phyloP scores from a whole-genome alignment of 768 basidiomycete genomes.

The Collybia nuda region DNA sequence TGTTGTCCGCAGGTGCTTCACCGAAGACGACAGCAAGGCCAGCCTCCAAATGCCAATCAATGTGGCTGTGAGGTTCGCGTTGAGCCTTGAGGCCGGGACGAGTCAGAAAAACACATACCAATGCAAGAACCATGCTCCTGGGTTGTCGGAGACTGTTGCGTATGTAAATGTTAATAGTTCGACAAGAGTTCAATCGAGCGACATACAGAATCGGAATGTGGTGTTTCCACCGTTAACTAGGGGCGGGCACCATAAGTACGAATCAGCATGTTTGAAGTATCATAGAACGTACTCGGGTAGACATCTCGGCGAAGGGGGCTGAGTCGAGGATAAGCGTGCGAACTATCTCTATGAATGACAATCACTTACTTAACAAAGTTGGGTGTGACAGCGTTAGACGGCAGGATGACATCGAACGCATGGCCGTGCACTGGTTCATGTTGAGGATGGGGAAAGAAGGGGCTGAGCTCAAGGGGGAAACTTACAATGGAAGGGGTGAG shows the following conservation, averaged over 20 bases:
- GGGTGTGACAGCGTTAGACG: conserved; percentile 17
- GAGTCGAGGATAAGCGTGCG: neutral
- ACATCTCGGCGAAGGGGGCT: conserved; percentile 25
- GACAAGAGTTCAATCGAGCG: neutral
- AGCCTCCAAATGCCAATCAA: conserved; percentile 36
- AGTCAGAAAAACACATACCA: conserved; percentile 20
- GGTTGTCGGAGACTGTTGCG: conserved; percentile 41
- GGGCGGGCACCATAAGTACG: neutral
- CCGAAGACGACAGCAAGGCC: conserved; percentile 34
- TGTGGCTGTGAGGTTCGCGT: conserved; percentile 20
- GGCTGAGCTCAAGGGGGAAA: neutral
- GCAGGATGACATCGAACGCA: conserved; percentile 26
- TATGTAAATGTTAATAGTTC: neutral
- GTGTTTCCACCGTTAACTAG: conserved; percentile 33
- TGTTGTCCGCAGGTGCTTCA: conserved; percentile 25
- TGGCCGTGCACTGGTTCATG: conserved; percentile 26
- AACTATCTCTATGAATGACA: neutral
- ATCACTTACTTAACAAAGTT: conserved; percentile 26
- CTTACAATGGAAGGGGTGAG: conserved; percentile 32
- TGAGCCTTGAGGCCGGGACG: neutral
- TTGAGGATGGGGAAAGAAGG: neutral
- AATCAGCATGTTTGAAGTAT: no score
- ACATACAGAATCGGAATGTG: conserved; percentile 34
- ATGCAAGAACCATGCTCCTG: conserved; percentile 59
- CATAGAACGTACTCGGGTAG: conserved; percentile 16